Evolutionary conservation across 2,329 filamentous ascomycete genomes (phyloP), one percentile per base, ranked within the genome.

Genomic region (Microsporum ferrugineum): DNA sequence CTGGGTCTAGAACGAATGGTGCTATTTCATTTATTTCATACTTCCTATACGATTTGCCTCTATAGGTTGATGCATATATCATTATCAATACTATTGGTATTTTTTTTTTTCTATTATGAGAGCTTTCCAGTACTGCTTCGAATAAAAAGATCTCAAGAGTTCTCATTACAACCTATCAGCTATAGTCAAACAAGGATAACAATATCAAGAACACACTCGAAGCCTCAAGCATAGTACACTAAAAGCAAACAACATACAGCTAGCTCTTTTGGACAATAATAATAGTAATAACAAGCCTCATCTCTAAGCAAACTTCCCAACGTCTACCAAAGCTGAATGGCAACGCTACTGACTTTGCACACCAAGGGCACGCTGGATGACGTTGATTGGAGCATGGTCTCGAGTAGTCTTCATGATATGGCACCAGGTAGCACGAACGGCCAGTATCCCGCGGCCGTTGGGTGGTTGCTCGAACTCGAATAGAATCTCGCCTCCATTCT

Each of bases 371-470:
- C 6, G 33, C 71, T 86, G 85, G 0, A 80, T 79, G 1, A 91
- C 78, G 76, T 91, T 88, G 12, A 53, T 53, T 6, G 49, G 27
- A 2, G 82, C 82, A 70, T 95, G 89, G 66, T 91, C 89, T 57
- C 89, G 77, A 10, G 88, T 92, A 61, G 83, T 88, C 69, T 79
- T 79, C 89, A 95, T 95, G 33, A 88, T 80, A 74, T 92, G 88
- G 67, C 87, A 91, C 89, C 89, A 95, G 0, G 83, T 85, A 33
- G 89, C 81, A 60, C 76, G 77, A 74, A 88, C 87, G 68, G 82
- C 77, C 68, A 82, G 77, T 8, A 64, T 60, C 69, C 64, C 57
- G 31, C 58, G 41, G 34, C 64, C 51, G 36, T 64, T 65, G 31
- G 66, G 64, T 2, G 60, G 62, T n/a, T 47, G 51, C 2, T 36